Conservation (phyloP, 2,329 filamentous ascomycete genomes). For the Pyrenophora seminiperda region DNA sequence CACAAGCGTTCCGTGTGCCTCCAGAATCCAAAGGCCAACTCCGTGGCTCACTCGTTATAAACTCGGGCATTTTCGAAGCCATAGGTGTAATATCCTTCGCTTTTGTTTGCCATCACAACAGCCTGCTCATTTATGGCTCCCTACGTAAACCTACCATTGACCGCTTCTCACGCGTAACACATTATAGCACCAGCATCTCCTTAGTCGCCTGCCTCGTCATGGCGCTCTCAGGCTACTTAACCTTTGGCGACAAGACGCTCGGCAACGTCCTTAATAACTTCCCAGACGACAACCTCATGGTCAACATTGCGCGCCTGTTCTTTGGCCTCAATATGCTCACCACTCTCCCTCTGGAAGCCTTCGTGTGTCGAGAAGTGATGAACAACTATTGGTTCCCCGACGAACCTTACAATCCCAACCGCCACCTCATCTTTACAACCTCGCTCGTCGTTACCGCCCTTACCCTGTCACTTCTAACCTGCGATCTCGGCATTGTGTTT, state of each 20-base stretch:
- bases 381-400: constrained; percentile 77
- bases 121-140: constrained; percentile 94
- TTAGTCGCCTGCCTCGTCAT: constrained; percentile 90
- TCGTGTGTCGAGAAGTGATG: constrained; percentile 97
- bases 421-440: constrained; percentile 87
- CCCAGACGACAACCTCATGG: constrained; percentile 84
- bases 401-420: constrained; percentile 78
- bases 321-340: constrained; percentile 99
- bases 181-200: constrained; percentile 88
- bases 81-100: constrained; percentile 97
- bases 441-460: constrained; percentile 79
- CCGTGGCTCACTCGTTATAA: constrained; percentile 73
- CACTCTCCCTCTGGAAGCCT: constrained; percentile 92
- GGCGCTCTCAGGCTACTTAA: constrained; percentile 87
- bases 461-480: constrained; percentile 79
- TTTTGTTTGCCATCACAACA: constrained; percentile 88
- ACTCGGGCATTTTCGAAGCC: constrained; percentile 88
- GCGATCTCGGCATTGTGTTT: constrained; percentile 91
- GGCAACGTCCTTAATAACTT: constrained; percentile 99
- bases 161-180: constrained; percentile 89
- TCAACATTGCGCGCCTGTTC: constrained; percentile 91
- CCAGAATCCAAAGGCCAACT: constrained; percentile 73
- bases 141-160: constrained; percentile 93
- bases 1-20: constrained; percentile 79
- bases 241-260: constrained; percentile 87